Percentiles rank a stretch among this genome's conserved stretches.
Evolutionary conservation across 2,329 filamentous ascomycete genomes (phyloP).

Genomic region (Fragosphaeria purpurea): DNA sequence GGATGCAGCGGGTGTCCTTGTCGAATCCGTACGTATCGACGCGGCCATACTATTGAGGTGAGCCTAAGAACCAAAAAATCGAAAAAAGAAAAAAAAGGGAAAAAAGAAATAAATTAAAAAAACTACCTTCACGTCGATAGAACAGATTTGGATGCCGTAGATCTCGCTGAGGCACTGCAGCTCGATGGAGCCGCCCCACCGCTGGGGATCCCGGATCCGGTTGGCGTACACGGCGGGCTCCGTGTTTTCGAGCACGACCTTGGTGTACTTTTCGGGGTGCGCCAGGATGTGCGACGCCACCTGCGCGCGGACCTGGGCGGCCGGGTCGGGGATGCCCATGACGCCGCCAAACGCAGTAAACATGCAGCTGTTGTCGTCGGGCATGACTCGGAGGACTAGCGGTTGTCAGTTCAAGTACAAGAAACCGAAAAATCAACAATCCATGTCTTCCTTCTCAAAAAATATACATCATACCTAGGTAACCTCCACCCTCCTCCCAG

Average conservation of each 20-base stretch:
- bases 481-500: slow-evolving; percentile 41
- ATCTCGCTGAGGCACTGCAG: slow-evolving; percentile 74
- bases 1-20: slow-evolving; percentile 56
- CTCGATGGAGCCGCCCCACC: slow-evolving; percentile 90
- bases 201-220: slow-evolving; percentile 69
- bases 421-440: too few relatives aligned
- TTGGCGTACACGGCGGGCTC: slow-evolving; percentile 65
- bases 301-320: slow-evolving; percentile 56
- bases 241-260: slow-evolving; percentile 61
- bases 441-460: too few relatives aligned
- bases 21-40: slow-evolving; percentile 73
- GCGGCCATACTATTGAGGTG: slow-evolving; percentile 16
- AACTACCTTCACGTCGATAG: slow-evolving; percentile 61
- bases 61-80: background rate
- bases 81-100: slow-evolving; percentile 16
- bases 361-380: slow-evolving; percentile 90
- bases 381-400: slow-evolving; percentile 79
- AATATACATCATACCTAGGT: slow-evolving; percentile 32
- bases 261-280: slow-evolving; percentile 62
- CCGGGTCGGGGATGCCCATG: slow-evolving; percentile 46
- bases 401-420: too few relatives aligned
- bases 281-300: slow-evolving; percentile 70
- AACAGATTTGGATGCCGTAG: slow-evolving; percentile 77
- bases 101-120: background rate
- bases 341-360: slow-evolving; percentile 82